Evolutionary conservation across 305 asterid genomes (phyloP).

Genomic region (Caryopteris hybrid): DNA sequence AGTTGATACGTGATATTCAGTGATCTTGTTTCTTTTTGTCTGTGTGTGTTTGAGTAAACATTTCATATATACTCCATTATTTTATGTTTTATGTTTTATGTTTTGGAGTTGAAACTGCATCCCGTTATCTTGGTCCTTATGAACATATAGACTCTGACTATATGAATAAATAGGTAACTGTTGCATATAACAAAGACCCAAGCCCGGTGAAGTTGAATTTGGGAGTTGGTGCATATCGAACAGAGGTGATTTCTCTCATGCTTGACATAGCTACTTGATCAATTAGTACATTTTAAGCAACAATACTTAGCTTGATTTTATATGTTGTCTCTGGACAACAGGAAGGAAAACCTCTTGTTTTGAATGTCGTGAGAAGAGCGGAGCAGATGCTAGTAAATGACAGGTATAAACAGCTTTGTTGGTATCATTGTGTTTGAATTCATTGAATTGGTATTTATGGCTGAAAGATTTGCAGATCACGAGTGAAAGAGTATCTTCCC

Average conservation of each 20-base stretch:
- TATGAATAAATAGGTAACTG: slow-evolving; percentile 62
- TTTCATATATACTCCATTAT: background rate
- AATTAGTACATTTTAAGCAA: background rate
- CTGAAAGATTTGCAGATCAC: slow-evolving; percentile 50
- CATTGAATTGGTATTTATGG: slow-evolving; percentile 6
- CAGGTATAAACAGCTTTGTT: slow-evolving; percentile 36
- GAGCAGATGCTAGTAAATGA: slow-evolving; percentile 79
- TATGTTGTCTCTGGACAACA: slow-evolving; percentile 24
- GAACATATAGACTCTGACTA: background rate
- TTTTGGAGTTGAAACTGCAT: background rate
- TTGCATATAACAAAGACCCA: slow-evolving; percentile 82
- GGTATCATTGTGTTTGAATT: background rate
- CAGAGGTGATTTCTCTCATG: slow-evolving; percentile 54
- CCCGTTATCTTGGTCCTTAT: background rate
- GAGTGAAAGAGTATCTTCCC: slow-evolving; percentile 94
- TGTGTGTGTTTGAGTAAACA: no score
- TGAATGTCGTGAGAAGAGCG: slow-evolving; percentile 88
- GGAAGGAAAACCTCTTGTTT: slow-evolving; percentile 98
- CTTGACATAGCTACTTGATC: slow-evolving; percentile 8
- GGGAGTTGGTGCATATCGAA: slow-evolving; percentile 98
- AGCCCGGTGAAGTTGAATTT: slow-evolving; percentile 85
- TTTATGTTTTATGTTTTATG: background rate
- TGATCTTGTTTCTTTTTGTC: no score
- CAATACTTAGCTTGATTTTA: background rate
- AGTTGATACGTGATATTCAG: no score